These are phyloP conservation scores for Aspergillus glaucus DNA, from an alignment of 2,329 filamentous ascomycete genomes.

Conservation along the genomic window DNA sequence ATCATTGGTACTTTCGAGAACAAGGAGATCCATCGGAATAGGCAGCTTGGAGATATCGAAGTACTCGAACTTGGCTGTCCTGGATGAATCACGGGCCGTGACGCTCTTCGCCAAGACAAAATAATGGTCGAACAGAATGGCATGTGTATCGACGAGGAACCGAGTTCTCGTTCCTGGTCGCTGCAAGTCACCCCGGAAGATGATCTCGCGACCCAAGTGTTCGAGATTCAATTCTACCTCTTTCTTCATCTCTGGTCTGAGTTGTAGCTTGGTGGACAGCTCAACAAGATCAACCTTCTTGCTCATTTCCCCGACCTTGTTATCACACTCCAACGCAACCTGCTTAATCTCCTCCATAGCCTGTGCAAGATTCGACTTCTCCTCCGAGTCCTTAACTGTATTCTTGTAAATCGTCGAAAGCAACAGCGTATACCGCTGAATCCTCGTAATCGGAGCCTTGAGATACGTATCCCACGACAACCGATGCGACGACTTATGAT, in stretches of 20 bases:
- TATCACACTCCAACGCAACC: constrained; percentile 85
- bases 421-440: constrained; percentile 84
- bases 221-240: constrained; percentile 80
- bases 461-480: constrained; percentile 92
- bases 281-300: constrained; percentile 87
- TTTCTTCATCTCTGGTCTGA: constrained; percentile 80
- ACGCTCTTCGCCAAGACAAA: constrained; percentile 81
- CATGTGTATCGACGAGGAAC: constrained; percentile 93
- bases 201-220: constrained; percentile 84
- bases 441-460: constrained; percentile 83
- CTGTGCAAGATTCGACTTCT: constrained; percentile 74
- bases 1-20: constrained; percentile 87
- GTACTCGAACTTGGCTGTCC: constrained; percentile 66
- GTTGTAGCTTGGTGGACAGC: constrained; percentile 71
- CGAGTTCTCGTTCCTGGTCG: constrained; percentile 78
- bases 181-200: constrained; percentile 83
- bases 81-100: constrained; percentile 60
- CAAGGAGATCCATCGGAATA: constrained; percentile 92
- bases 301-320: constrained; percentile 83
- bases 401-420: constrained; percentile 77
- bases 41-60: constrained; percentile 94
- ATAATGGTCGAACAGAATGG: constrained; percentile 93
- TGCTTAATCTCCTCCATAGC: constrained; percentile 88
- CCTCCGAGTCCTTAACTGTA: constrained; percentile 76
- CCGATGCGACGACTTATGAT: constrained; percentile 71